Evolutionary conservation across 1,284 basidiomycete species (phyloP).

Genomic region (Rhodotorula sp.): DNA sequence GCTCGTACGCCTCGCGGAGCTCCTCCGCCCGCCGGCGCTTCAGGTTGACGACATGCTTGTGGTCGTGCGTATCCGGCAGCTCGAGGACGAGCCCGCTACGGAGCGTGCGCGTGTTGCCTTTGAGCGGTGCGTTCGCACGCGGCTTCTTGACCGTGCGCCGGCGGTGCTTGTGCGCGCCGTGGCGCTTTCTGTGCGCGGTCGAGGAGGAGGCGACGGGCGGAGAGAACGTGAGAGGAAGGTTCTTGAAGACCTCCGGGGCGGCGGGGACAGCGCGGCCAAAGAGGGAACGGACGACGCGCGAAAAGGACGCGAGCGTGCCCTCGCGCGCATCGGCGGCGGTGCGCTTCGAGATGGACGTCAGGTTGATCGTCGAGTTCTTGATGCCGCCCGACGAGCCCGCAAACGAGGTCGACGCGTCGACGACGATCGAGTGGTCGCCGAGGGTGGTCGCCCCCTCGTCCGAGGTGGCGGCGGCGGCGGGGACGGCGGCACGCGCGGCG

Average conservation of each 20-base stretch:
- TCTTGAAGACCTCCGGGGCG: background rate
- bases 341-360: constrained; percentile 31
- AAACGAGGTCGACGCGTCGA: constrained; percentile 30
- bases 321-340: constrained; percentile 1
- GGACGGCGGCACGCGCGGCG: background rate
- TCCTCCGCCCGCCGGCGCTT: background rate
- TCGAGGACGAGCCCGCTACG: background rate
- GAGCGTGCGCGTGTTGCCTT: background rate
- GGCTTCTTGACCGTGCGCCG: constrained; percentile 6
- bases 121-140: constrained; percentile 1
- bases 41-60: background rate
- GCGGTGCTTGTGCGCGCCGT: too few relatives aligned
- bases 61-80: background rate
- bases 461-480: background rate
- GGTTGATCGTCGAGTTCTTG: constrained; percentile 32
- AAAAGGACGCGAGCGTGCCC: constrained; percentile 23
- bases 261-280: constrained; percentile 11
- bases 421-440: constrained; percentile 35
- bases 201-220: background rate
- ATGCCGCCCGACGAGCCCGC: constrained; percentile 17
- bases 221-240: constrained; percentile 5
- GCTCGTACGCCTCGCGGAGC: background rate
- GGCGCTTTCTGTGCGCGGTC: background rate
- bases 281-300: constrained; percentile 34
- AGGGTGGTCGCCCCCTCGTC: background rate